Evolutionary conservation across 768 basidiomycete species (phyloP), one percentile per base, ranked within the genome.

Genomic region (Polyporus arcularius): DNA sequence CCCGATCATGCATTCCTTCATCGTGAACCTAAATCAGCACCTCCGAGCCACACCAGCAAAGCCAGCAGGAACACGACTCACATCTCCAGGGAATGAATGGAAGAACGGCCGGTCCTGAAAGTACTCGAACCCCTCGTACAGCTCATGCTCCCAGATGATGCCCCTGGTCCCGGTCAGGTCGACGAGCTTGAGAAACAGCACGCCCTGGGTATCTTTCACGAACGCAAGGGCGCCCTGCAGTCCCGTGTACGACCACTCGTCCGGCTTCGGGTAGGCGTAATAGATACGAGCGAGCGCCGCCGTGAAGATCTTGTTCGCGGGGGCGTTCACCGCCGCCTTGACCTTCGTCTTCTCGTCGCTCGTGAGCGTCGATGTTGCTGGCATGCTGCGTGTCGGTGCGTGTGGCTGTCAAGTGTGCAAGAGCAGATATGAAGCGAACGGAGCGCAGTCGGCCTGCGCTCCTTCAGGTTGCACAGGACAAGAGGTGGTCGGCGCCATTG

Each of bases 21-120:
- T 53, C 43, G 42, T n/a, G 21, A 11, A 14, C 15, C 4, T 21
- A 12, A 0, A 38, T 58, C n/a, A 53, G 55, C 35, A 50, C 10
- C 1, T 8, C 18, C 18, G 30, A 38, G 18, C 16, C 30, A 30
- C 2, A 38, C 12, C 10, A 32, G 16, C n/a, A 21, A 31, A 57
- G 9, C 9, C n/a, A 50, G 18, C 26, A 49, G 4, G 11, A 49
- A 11, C 7, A 41, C 31, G 7, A 82, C 95, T 75, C 70, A 96
- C 96, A 78, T 99, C 96, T 53, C 92, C 89, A 3, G 88, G 80
- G 73, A 97, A 98, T 1, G 94, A 88, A 76, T 96, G 92, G 69
- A 98, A 97, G 82, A 88, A 96, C 2, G 89, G 82, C 61, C 94
- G 80, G 71, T 98, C 96, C 68, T 89, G 82, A 69, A 84, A 77